Base-by-base conservation (phyloP, 2,329 filamentous ascomycete genomes). In the Coleophoma cylindrospora region DNA sequence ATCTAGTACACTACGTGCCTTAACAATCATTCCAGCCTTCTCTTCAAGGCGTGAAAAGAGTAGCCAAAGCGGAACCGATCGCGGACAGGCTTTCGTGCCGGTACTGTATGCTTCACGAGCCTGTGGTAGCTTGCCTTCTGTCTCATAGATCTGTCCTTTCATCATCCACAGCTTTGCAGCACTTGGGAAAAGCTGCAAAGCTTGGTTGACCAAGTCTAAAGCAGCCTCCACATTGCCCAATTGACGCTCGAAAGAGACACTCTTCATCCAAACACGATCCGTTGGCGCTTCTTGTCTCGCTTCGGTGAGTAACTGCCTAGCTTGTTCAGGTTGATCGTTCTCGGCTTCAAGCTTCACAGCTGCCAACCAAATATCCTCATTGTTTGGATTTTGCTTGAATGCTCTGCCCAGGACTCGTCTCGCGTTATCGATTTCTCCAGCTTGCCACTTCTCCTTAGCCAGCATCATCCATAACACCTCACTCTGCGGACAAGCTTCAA, bases 261-360 rank as follows among this genome's bases (percentile, higher is more conserved):
- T 92, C 73, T 96, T 96, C 75, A 95, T 94, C 87, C 91, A 99
- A 8, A 99, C 91, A 43, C 94, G 87, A 64, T 97, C 94, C 0
- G 94, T 99, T 2, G 91, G 89, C 1, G 94, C 91, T 67, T 96
- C 87, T 51, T 88, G 83, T 49, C 94, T 84, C 19, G 94, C 94
- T 12, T 87, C 87, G 48, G 84, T 81, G 37, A 99, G 79, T 21
- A 99, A 81, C 53, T 87, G 81, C 41, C 91, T 79, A 1, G 94
- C 94, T 64, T 94, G 84, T 36, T 91, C 87, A 38, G 82, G 84
- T 61, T 95, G 84, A 40, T 84, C 81, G 54, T 90, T 92, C 63
- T 97, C 91, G 1, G 94, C 90, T 70, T 99, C 94, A 32, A 99
- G 82, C 68, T 96, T 95, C 57, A 99, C 94, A 43, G 94, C 94